These are phyloP conservation scores for Leccinellum albellum DNA, from an alignment of 768 basidiomycete species.

Conservation along the genomic window DNA sequence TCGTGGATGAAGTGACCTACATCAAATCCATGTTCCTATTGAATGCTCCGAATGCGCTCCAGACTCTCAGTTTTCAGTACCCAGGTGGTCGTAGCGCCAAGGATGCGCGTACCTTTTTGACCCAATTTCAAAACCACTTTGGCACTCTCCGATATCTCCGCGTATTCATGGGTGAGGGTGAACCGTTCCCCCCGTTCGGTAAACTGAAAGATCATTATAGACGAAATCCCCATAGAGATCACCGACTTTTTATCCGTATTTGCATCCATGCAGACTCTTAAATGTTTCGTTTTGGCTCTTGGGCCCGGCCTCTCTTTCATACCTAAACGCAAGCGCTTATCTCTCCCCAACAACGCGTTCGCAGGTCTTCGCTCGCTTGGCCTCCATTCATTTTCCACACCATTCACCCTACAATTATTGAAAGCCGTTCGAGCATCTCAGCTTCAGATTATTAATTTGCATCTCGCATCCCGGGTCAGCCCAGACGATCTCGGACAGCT, in stretches of 20 bases:
- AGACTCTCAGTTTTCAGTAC: constrained; percentile 13
- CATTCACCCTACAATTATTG: constrained; percentile 7
- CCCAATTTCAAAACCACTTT: constrained; percentile 11
- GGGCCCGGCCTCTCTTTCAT: constrained; percentile 10
- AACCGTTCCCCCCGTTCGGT: no score
- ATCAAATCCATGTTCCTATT: constrained; percentile 10
- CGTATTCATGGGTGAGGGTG: constrained; percentile 15
- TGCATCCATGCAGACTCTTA: constrained; percentile 14
- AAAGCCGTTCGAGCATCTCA: constrained; percentile 6
- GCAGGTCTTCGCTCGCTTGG: constrained; percentile 10
- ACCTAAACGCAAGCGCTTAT: constrained; percentile 5
- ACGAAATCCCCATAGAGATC: constrained; percentile 14
- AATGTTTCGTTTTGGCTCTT: constrained; percentile 16
- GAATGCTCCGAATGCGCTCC: constrained; percentile 3
- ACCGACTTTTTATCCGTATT: constrained; percentile 12
- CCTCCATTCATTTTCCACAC: constrained; percentile 10
- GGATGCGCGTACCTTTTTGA: constrained; percentile 13
- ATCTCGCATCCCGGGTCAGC: constrained; percentile 11
- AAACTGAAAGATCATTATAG: neutral
- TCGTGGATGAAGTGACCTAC: constrained; percentile 12
- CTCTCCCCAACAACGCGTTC: constrained; percentile 5
- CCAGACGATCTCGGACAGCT: constrained; percentile 6
- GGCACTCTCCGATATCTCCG: constrained; percentile 10
- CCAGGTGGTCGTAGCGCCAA: constrained; percentile 12
- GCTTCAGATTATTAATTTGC: constrained; percentile 14